Base-by-base conservation (phyloP, 495 filamentous ascomycete species). In the Terfezia claveryi region DNA sequence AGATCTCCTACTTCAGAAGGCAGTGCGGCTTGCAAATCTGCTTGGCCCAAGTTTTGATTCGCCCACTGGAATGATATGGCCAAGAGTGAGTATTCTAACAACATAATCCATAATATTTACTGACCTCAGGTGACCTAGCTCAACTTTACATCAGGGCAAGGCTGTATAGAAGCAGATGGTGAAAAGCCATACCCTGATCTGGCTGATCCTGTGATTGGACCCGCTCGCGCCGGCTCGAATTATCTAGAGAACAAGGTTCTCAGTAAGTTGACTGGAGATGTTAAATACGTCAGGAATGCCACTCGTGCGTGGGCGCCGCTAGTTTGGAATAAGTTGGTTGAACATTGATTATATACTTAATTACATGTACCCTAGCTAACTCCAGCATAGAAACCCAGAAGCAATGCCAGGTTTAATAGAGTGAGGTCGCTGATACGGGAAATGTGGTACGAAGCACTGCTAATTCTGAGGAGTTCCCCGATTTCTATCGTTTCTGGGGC, bases 1-100 rank as follows among this genome's bases (percentile, higher is more conserved):
- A 12, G 51, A 56, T 56, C 56, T 51, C 36, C 50, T 65, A 9
- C 44, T 66, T 54, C 50, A 49, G 38, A 55, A 66, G 52, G 63
- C 63, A 16, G 52, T 59, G 23, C 51, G 51, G 7, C 54, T 66
- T 41, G 63, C 63, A 11, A 51, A 54, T 11, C 62, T 63, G 55
- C 58, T 66, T 37, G 62, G 59, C n/a, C 63, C 63, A 17, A 58
- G 55, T 16, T 66, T 65, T 37, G 60, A 66, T 61, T 63, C 60
- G 32, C 63, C 63, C 32, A 62, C 59, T 23, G 63, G 63, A 16
- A 65, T 66, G 63, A 50, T 63, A 50, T 66, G 63, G 63, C 63
- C 63, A 12, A 65, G 63, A 36, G 55, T 46, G 17, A 46, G 41
- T 20, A 14, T 9, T 20, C 41, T 9, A 14, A 5, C 14, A 8